Evolutionary conservation across 352 stramenopile genomes (phyloP).

Genomic region (Plasmopara viticola): DNA sequence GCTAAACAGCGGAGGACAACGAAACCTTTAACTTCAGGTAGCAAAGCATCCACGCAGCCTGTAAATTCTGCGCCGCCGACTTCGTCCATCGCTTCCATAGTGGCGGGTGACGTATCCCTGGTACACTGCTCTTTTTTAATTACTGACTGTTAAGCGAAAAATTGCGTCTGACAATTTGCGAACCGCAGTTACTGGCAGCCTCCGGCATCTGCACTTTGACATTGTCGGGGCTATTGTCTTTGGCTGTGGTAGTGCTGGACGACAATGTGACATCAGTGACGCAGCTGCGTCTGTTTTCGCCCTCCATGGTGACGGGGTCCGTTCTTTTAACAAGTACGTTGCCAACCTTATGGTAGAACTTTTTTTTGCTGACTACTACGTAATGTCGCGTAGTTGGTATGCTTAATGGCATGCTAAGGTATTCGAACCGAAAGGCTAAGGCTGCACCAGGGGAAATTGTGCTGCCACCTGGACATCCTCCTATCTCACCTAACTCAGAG

Average conservation of each 20-base stretch:
- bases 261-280: slow-evolving; percentile 40
- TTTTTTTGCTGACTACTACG: neutral
- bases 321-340: slow-evolving; percentile 42
- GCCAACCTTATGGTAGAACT: neutral
- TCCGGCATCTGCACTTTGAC: slow-evolving; percentile 48
- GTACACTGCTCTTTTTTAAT: too few relatives aligned
- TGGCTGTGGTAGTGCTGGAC: slow-evolving; percentile 38
- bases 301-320: slow-evolving; percentile 56
- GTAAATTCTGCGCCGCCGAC: too few relatives aligned
- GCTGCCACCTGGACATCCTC: slow-evolving; percentile 29
- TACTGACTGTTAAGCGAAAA: too few relatives aligned
- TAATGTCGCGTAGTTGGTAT: slow-evolving; percentile 24
- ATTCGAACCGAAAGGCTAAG: slow-evolving; percentile 31
- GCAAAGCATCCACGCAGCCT: too few relatives aligned
- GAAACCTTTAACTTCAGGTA: too few relatives aligned
- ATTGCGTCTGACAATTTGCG: neutral
- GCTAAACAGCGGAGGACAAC: too few relatives aligned
- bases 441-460: slow-evolving; percentile 28
- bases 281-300: slow-evolving; percentile 59
- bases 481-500: slow-evolving; percentile 30
- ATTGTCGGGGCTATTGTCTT: slow-evolving; percentile 45
- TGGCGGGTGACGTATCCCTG: too few relatives aligned
- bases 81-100: too few relatives aligned
- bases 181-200: slow-evolving; percentile 19
- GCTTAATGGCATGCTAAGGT: slow-evolving; percentile 39